These are phyloP conservation scores for Colletotrichum incanum DNA, from an alignment of 2,329 filamentous ascomycete genomes.

Conservation along the genomic window DNA sequence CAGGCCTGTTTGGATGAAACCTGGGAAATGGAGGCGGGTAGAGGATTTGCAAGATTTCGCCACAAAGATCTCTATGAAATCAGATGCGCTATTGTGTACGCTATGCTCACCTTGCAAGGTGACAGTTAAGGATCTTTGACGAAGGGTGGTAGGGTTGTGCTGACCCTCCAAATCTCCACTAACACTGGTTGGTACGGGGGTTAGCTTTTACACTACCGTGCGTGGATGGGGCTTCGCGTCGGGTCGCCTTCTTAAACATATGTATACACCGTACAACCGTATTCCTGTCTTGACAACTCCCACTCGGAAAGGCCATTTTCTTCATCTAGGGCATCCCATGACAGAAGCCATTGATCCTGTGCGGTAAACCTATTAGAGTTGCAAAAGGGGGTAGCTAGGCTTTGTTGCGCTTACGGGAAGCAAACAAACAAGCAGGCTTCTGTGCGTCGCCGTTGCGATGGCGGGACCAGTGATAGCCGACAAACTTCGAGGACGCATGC, in stretches of 20 bases:
- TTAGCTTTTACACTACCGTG: not conserved
- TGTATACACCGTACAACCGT: no score
- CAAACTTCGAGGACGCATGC: constrained; percentile 3
- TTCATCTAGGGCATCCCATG: not conserved
- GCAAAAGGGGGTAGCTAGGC: not conserved
- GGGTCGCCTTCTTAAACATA: not conserved
- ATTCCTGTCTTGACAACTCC: not conserved
- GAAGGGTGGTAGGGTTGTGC: not conserved
- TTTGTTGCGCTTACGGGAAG: not conserved
- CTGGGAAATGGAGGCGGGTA: not conserved
- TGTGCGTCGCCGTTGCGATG: not conserved
- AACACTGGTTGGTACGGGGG: constrained; percentile 2
- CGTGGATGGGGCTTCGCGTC: not conserved
- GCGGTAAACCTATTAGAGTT: not conserved
- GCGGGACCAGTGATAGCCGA: not conserved
- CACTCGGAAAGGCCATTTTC: not conserved
- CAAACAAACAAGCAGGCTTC: not conserved
- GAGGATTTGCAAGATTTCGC: not conserved
- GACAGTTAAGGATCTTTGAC: not conserved
- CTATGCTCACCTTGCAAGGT: not conserved
- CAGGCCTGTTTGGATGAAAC: not conserved
- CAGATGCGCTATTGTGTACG: not conserved
- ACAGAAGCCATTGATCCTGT: not conserved
- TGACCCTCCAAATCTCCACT: not conserved
- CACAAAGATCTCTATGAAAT: not conserved